phyloP scores from a whole-genome alignment of 805 yeast genomes.

The Spathaspora sp. region DNA sequence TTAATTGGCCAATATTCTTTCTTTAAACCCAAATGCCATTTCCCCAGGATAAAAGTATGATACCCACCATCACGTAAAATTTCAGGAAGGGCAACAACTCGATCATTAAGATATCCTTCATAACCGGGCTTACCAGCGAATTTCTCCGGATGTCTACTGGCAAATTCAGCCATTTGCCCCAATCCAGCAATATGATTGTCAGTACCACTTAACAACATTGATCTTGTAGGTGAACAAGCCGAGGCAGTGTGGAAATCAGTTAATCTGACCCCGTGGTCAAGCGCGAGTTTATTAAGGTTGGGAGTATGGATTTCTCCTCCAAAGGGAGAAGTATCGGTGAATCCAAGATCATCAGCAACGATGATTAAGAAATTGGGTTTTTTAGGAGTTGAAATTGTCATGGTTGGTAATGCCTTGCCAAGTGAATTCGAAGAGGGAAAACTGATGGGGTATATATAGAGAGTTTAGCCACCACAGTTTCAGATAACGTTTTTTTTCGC shows the following conservation, averaged over 20 bases:
- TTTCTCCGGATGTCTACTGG: conserved; percentile 30
- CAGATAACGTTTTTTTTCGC: not conserved
- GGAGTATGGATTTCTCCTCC: conserved; percentile 62
- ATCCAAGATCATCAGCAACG: conserved; percentile 62
- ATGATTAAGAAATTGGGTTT: conserved; percentile 51
- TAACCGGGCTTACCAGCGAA: conserved; percentile 49
- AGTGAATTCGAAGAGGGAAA: too few relatives aligned
- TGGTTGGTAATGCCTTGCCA: not conserved
- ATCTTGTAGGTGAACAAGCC: conserved; percentile 63
- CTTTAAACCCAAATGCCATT: conserved; percentile 56
- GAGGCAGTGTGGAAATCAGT: conserved; percentile 62
- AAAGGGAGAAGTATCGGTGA: conserved; percentile 50
- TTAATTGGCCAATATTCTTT: conserved; percentile 46
- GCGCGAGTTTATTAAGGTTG: conserved; percentile 41
- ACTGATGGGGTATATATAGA: too few relatives aligned
- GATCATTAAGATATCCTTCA: conserved; percentile 50
- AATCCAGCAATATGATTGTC: conserved; percentile 61
- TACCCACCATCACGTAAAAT: conserved; percentile 46
- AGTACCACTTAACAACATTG: conserved; percentile 58
- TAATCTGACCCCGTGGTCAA: conserved; percentile 40
- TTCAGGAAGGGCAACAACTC: conserved; percentile 53
- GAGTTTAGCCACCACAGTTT: not conserved
- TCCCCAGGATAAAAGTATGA: conserved; percentile 51
- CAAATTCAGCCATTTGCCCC: conserved; percentile 55
- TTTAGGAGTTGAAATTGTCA: conserved; percentile 7